A percentile compares a stretch with the other conserved stretches of the same genome.
phyloP scores from a whole-genome alignment of 495 filamentous ascomycete species.

The Astrocystis sublimbata region DNA sequence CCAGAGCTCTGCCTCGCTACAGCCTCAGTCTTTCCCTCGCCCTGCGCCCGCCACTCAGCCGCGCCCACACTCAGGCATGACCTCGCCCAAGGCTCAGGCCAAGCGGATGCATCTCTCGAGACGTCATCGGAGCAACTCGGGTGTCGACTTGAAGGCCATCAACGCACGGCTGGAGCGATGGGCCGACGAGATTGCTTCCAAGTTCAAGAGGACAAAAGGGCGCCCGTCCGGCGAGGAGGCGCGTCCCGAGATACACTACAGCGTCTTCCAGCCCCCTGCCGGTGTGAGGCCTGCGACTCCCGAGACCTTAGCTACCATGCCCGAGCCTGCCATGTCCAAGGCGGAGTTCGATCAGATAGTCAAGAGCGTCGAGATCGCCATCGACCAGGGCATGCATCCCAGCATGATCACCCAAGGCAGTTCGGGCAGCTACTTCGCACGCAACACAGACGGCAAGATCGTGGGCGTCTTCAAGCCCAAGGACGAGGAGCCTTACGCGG shows the following conservation, averaged over 20 bases:
- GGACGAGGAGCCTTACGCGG: conserved; percentile 96
- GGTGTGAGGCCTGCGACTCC: conserved; percentile 74
- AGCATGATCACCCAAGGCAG: conserved; percentile 95
- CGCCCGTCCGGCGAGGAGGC: conserved; percentile 77
- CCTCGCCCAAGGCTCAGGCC: conserved; percentile 44
- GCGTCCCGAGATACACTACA: conserved; percentile 92
- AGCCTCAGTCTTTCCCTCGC: conserved; percentile 63
- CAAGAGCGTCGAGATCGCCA: conserved; percentile 86
- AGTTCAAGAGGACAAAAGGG: conserved; percentile 84
- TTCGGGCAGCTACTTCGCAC: conserved; percentile 96
- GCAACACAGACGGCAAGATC: conserved; percentile 86
- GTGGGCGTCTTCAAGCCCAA: conserved; percentile 99
- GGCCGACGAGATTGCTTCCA: conserved; percentile 97
- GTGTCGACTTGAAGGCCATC: conserved; percentile 97
- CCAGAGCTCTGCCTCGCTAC: conserved; percentile 53
- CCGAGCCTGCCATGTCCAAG: conserved; percentile 63
- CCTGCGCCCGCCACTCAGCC: conserved; percentile 69
- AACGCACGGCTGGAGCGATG: conserved; percentile 94
- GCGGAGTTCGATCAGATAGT: conserved; percentile 83
- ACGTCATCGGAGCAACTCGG: conserved; percentile 75
- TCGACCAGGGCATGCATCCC: conserved; percentile 89
- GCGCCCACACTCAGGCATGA: conserved; percentile 61
- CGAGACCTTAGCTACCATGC: conserved; percentile 64
- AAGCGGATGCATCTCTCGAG: conserved; percentile 50
- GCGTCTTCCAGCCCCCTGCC: conserved; percentile 90